Percentiles rank a stretch among this genome's conserved stretches.
These are phyloP conservation scores for Tolypocladium cylindrosporum DNA, from an alignment of 2,329 filamentous ascomycete species.

Conservation along the genomic window DNA sequence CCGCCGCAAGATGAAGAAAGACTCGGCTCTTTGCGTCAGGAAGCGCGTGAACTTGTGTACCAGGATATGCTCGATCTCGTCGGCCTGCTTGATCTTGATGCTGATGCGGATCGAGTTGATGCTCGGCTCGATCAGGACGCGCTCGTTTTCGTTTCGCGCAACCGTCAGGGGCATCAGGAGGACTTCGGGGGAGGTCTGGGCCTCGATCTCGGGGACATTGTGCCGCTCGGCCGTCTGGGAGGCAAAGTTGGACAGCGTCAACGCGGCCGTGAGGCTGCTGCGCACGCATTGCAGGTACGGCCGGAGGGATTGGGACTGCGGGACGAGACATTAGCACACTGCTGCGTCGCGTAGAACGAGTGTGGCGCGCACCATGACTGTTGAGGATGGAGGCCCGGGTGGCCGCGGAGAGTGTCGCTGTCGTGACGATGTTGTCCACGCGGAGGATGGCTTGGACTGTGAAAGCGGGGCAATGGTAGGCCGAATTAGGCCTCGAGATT, in stretches of 20 bases:
- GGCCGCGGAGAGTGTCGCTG: constrained; percentile 2
- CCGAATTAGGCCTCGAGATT: too few relatives aligned
- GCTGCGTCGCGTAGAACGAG: not conserved
- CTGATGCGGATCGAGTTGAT: constrained; percentile 95
- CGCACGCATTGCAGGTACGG: constrained; percentile 95
- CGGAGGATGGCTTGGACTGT: not conserved
- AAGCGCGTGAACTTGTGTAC: constrained; percentile 98
- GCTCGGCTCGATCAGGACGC: constrained; percentile 89
- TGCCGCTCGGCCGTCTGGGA: constrained; percentile 94
- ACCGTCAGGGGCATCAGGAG: constrained; percentile 84
- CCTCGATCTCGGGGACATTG: constrained; percentile 97
- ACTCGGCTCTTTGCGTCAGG: constrained; percentile 89
- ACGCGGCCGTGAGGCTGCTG: constrained; percentile 84
- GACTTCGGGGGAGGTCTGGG: constrained; percentile 84
- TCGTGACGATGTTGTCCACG: constrained; percentile 1
- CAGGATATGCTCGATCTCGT: constrained; percentile 96
- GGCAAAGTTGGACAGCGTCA: constrained; percentile 86
- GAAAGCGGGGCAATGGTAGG: too few relatives aligned
- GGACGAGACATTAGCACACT: not conserved
- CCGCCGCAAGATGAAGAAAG: constrained; percentile 90
- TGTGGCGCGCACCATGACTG: not conserved
- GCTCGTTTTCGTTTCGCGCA: constrained; percentile 93
- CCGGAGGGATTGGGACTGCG: constrained; percentile 85
- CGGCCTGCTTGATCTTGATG: constrained; percentile 98
- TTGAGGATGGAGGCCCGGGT: constrained; percentile 1